Conservation (phyloP, 371 early-diverging fungal species). For the Thermomucor indicae-seudaticae region DNA sequence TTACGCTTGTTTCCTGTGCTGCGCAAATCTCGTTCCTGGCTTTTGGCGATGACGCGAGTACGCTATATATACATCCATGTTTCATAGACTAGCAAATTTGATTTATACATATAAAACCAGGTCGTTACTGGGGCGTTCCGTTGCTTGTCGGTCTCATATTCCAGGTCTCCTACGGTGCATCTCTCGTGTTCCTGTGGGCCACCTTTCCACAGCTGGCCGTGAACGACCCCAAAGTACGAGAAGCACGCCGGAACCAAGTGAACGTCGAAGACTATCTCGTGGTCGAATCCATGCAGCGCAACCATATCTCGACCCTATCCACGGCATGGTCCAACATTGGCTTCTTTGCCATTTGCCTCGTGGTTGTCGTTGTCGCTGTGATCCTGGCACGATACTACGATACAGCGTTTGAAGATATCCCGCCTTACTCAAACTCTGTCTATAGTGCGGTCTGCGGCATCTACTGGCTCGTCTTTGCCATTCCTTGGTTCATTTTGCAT, state of each 20-base stretch:
- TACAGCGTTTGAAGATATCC: conserved; percentile 3
- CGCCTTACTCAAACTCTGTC: conserved; percentile 14
- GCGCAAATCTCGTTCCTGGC: conserved; percentile 20
- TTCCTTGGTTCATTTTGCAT: conserved; percentile 36
- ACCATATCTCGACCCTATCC: conserved; percentile 39
- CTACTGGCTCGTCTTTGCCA: conserved; percentile 28
- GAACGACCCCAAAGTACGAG: conserved; percentile 22
- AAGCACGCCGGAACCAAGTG: conserved; percentile 8
- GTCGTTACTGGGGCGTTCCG: conserved; percentile 20
- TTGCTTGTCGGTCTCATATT: conserved; percentile 15
- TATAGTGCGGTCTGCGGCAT: conserved; percentile 34
- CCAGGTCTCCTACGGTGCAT: conserved; percentile 23
- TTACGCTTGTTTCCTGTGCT: conserved; percentile 21
- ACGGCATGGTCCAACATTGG: conserved; percentile 41
- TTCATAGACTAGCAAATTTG: neutral
- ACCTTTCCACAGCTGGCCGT: conserved; percentile 14
- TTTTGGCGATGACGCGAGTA: conserved; percentile 13
- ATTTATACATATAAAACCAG: neutral
- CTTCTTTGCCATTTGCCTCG: conserved; percentile 19
- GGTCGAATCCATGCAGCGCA: conserved; percentile 18
- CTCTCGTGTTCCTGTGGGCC: conserved; percentile 25
- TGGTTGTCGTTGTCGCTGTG: conserved; percentile 12
- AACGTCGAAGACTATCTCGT: conserved; percentile 7
- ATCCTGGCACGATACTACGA: conserved; percentile 6
- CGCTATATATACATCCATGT: neutral